Conservation (phyloP, 1,284 basidiomycete species). For the Moniliella sp. region DNA sequence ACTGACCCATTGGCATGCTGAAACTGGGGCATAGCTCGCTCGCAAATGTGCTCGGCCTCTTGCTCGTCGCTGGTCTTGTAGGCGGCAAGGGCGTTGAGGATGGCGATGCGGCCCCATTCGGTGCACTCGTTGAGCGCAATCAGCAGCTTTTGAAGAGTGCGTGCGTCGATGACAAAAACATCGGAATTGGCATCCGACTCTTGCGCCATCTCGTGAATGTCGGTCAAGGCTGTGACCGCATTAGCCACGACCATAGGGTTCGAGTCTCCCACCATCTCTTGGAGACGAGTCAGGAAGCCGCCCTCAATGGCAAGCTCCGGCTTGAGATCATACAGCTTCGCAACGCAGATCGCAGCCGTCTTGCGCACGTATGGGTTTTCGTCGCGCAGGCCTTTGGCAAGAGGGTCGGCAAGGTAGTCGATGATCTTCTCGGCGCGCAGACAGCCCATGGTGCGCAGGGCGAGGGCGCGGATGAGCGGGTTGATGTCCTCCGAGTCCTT, state of each 20-base stretch:
- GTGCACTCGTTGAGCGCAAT: conserved; percentile 93
- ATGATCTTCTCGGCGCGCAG: conserved; percentile 94
- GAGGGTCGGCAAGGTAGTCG: conserved; percentile 81
- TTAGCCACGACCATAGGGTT: conserved; percentile 97
- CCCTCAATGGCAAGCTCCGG: conserved; percentile 82
- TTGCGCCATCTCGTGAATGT: conserved; percentile 50
- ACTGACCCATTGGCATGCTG: conserved; percentile 90
- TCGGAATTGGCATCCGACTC: conserved; percentile 34
- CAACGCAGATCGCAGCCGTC: conserved; percentile 79
- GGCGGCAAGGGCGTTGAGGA: conserved; percentile 62
- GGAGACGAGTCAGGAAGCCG: conserved; percentile 69
- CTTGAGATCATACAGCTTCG: conserved; percentile 88
- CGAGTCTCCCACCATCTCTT: conserved; percentile 67
- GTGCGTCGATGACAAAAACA: conserved; percentile 57
- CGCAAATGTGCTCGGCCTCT: conserved; percentile 94
- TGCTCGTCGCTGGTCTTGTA: conserved; percentile 59
- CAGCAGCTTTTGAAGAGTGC: conserved; percentile 66
- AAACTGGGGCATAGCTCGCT: conserved; percentile 90
- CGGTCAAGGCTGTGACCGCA: conserved; percentile 75
- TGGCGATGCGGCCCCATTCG: conserved; percentile 89
- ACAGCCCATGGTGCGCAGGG: conserved; percentile 93
- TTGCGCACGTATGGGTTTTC: conserved; percentile 95
- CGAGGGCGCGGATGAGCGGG: conserved; percentile 78
- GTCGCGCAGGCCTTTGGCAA: conserved; percentile 70
- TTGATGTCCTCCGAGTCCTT: conserved; percentile 84